These are phyloP conservation scores for Apiospora saccharicola DNA, from an alignment of 2,329 filamentous ascomycete genomes.

Conservation along the genomic window DNA sequence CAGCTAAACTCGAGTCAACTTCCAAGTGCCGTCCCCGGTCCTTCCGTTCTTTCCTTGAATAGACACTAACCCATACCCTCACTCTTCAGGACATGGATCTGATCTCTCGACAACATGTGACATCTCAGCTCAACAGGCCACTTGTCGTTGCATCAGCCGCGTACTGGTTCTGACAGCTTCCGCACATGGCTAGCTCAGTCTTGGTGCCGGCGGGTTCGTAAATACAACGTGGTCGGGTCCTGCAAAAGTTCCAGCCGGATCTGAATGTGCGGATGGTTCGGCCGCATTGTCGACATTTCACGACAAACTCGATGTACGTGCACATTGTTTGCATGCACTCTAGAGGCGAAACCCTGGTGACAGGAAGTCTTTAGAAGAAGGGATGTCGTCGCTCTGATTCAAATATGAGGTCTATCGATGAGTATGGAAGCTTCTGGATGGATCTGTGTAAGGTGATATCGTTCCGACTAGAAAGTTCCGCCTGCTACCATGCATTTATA, in stretches of 20 bases:
- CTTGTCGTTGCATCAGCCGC: neutral
- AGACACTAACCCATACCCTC: neutral
- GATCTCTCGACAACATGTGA: neutral
- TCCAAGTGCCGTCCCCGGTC: neutral
- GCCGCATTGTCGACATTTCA: conserved; percentile 4
- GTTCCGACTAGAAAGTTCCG: neutral
- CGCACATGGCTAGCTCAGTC: conserved; percentile 3
- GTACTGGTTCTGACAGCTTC: conserved; percentile 14
- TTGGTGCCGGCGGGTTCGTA: neutral
- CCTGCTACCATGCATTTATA: neutral
- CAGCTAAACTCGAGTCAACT: neutral
- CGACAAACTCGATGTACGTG: conserved; percentile 7
- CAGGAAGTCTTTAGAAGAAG: neutral
- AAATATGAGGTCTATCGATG: neutral
- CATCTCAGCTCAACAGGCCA: neutral
- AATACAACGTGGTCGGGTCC: neutral
- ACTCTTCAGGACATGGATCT: neutral
- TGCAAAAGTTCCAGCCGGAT: conserved; percentile 11
- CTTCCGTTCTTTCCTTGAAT: neutral
- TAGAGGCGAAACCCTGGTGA: neutral
- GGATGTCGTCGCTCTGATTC: neutral
- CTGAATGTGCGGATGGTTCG: conserved; percentile 14
- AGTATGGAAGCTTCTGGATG: conserved; percentile 8
- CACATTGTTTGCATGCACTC: neutral
- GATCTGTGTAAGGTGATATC: neutral